Base-by-base conservation (phyloP, 2,329 filamentous ascomycete genomes). In the Neoscytalidium dimidiatum region DNA sequence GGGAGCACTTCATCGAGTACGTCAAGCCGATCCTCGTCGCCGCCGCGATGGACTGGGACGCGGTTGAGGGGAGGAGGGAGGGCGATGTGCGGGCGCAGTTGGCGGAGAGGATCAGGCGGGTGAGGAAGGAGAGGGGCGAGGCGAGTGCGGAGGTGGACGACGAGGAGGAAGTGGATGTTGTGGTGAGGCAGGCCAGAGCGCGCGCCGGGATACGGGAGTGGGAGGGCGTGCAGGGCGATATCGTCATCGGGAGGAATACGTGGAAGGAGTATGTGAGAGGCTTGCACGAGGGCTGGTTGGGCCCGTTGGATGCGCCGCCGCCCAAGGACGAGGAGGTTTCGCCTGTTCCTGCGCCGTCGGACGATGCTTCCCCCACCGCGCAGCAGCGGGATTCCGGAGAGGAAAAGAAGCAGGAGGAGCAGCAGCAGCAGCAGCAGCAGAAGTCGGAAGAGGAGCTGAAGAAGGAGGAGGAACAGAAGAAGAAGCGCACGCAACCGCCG, bases 241-340 rank as follows among this genome's bases (percentile, higher is more conserved):
- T 99, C 60, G 88, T 98, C 19, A 87, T 99, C 71, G 95, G 95
- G 13, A 84, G 94, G 64, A 91, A 97, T 75, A 90, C 94, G 9
- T 99, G 95, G 95, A 99, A 97, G 80, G 95, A 99, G 79, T 99
- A 98, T 76, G 82, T 98, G 26, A 86, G 94, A 66, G 95, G 95
- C 51, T 75, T 98, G 69, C 95, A 99, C 75, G 95, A 99, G 79
- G 95, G 95, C 64, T 99, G 95, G 94, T 81, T 99, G 26, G 94
- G 95, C 0, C 93, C 95, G 7, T 81, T 96, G 48, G 86, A 90
- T 66, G 79, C 87, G 64, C 90, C 90, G 23, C 67, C 71, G 43
- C 71, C 74, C 29, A 38, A 64, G 26, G 63, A 73, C 2, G 33
- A 61, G 7, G 60, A 19, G 11, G n/a, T 38, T 7, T 29, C 66